A percentile compares a stretch with the other conserved stretches of the same genome.
Evolutionary conservation across 441 rosid genomes (phyloP).

Genomic region (Pelargonium australe): DNA sequence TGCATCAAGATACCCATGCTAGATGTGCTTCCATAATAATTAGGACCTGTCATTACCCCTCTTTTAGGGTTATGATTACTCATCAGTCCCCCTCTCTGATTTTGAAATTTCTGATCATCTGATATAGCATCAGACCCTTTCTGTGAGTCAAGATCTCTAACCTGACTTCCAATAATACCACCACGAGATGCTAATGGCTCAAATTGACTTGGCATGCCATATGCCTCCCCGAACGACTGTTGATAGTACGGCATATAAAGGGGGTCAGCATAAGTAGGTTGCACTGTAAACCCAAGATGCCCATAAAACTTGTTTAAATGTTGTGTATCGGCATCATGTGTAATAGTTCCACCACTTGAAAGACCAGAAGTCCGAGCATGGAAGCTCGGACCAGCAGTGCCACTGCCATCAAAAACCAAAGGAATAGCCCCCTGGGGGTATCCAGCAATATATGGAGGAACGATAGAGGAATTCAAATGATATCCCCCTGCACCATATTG

Average conservation of each 20-base stretch:
- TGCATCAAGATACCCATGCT: constrained; percentile 44
- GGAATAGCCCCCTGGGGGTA: constrained; percentile 41
- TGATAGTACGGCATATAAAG: constrained; percentile 46
- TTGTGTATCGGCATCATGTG: constrained; percentile 41
- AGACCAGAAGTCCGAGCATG: constrained; percentile 34
- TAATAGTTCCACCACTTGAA: constrained; percentile 37
- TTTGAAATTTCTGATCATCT: constrained; percentile 32
- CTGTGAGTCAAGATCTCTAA: constrained; percentile 28
- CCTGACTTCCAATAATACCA: constrained; percentile 30
- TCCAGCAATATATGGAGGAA: constrained; percentile 41
- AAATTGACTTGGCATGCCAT: constrained; percentile 32
- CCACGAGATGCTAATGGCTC: constrained; percentile 29
- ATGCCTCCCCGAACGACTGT: constrained; percentile 40
- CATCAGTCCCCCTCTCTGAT: constrained; percentile 31
- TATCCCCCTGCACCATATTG: constrained; percentile 50
- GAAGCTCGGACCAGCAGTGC: constrained; percentile 33
- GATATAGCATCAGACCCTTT: constrained; percentile 30
- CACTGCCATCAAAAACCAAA: constrained; percentile 30
- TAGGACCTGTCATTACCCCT: constrained; percentile 30
- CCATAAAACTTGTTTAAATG: constrained; percentile 40
- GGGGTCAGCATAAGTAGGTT: constrained; percentile 41
- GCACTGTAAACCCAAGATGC: constrained; percentile 36
- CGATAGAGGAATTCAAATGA: constrained; percentile 31
- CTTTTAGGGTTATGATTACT: constrained; percentile 27
- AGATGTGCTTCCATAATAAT: constrained; percentile 33